Evolutionary conservation across 2,329 filamentous ascomycete species (phyloP), one percentile per base, ranked within the genome.

Genomic region (Cordyceps farinosa): DNA sequence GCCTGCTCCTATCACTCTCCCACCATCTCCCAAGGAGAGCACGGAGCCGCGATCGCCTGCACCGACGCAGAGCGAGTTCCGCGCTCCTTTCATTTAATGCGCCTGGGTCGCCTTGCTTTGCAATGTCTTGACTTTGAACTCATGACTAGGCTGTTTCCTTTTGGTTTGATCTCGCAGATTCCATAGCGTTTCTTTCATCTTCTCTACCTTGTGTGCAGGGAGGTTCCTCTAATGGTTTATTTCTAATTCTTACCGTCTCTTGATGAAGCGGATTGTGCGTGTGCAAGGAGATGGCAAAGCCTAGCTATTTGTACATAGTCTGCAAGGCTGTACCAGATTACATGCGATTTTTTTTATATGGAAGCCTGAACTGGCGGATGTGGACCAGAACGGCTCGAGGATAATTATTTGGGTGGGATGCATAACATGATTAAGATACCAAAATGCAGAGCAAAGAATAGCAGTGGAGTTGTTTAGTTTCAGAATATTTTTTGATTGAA

Each of bases 1-100:
- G 15, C 73, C 73, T 3, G 64, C 66, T 27, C 71, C 73, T 3
- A 67, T 73, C 7, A 72, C 72, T 5, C 61, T 75, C 11, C 68
- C 74, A 2, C 68, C 70, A 2, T 69, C 70, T 6, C 48, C 63
- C 15, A 57, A 56, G 36, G 53, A 65, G 32, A 47, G 38, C 45
- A 11, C 38, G 9, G 58, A 52, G 38, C 63, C 47, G 10, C 44
- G 58, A 11, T 56, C 63, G 22, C 44, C 63, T 6, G 22, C 22
- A 17, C 36, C 45, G 1, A 36, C 57, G 22, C 50, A 59, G 27
- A 52, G 34, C 29, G 58, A 64, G 13, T 51, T 56, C 29, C 13
- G 36, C 27, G 27, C 29, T 47, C 22, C 17, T 5, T 64, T 64
- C 30, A 56, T 64, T 17, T 64, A 36, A 47, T 30, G 27, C 11